Evolutionary conservation across 495 filamentous ascomycete genomes (phyloP), one percentile per base, ranked within the genome.

Genomic region (Neurospora sp.): DNA sequence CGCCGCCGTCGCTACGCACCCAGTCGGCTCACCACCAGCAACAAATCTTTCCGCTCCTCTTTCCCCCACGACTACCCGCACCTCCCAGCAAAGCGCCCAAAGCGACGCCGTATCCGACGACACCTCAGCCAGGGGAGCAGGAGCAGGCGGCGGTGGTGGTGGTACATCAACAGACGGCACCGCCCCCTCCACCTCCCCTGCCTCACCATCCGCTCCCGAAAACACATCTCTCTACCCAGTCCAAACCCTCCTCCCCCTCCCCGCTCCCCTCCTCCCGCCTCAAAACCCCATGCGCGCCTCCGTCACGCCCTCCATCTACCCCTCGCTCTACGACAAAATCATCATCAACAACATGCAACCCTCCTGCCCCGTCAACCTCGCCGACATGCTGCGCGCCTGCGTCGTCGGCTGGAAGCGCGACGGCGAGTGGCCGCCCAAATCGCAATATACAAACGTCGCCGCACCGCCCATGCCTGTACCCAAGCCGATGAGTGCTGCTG

Each of bases 391-490:
- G 31, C 86, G 89, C n/a, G 87, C 92, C 39, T 90, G 95, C 76
- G 94, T 98, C 3, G 87, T 90, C 47, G 96, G 96, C 40, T 98
- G 96, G 96, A 95, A 96, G 80, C 86, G 91, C 59, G 94, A 96
- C 77, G 96, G 94, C 22, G 91, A 97, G 78, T 99, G 96, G 96
- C 96, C 96, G 2, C 93, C 95, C 22, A 91, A 90, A 75, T 69
- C 81, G 6, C 53, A 65, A 6, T 65, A 65, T 0, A 78, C 77
- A 4, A 80, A 80, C 38, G 76, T 81, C 0, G 80, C 83, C 31
- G 75, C 84, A 5, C 71, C 77, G 31, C 77, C 76, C 4, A 74
- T 73, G 20, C 78, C 75, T 8, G 53, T 65, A 2, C 53, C 53
- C 1, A 65, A 65, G 8, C 53, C 53, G 10, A 65, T 65, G 4